Base-by-base conservation (phyloP, 495 filamentous ascomycete species). In the Penicillium verhagenii region DNA sequence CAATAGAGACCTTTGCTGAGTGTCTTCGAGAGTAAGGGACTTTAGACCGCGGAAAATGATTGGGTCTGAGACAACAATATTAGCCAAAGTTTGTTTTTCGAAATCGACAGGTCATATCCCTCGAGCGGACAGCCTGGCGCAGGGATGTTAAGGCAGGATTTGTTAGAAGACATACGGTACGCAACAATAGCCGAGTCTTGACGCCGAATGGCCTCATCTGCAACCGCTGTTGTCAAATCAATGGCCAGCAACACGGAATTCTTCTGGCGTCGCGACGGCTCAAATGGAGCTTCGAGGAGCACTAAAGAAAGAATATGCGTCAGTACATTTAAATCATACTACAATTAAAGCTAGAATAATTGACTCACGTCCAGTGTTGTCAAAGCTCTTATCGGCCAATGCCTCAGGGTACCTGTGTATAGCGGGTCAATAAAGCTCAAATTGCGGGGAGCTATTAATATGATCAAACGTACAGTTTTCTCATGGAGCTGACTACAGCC, bases 31-130 rank as follows among this genome's bases (percentile, higher is more conserved):
- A 29, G 89, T 96, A 65, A 98, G 73, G 39, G 87, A 85, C 71
- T 97, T 98, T 46, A 98, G 75, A 37, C 88, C 87, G 56, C 85
- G 82, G 81, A 97, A 98, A 63, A 98, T 97, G 62, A 97, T 92
- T 8, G 94, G 94, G 69, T 98, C 91, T 96, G 16, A 21, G 25
- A 43, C 23, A 35, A 43, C 23, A 35, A 9, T 9, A 19, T 50
- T 44, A 50, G 47, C 24, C 21, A 19, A 31, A 20, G 19, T n/a
- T 28, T 53, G 26, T 31, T 54, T 4, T 31, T 46, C 48, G 18
- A 46, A 11, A 43, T 24, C n/a, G 48, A 47, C 16, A 39, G 18
- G 24, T 56, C 21, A 20, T 14, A 48, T 14, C 45, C 45, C 26
- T 48, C 24, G 26, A 35, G 18, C 18, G 45, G 35, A 0, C 16